phyloP scores from a whole-genome alignment of 2,329 filamentous ascomycete species.

The Drechslerella dactyloides region DNA sequence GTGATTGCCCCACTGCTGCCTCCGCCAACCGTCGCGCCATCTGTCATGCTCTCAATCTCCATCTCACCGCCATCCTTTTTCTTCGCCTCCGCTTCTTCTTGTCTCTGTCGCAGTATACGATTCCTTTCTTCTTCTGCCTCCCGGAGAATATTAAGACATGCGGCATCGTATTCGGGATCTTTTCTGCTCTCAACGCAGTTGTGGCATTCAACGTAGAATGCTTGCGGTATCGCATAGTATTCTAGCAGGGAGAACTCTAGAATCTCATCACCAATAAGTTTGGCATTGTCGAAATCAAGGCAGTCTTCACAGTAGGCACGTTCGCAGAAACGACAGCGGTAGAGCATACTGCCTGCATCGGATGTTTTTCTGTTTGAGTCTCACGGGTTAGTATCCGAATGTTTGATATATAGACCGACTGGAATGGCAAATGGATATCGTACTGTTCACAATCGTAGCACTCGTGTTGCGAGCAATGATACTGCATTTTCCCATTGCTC shows the following conservation, averaged over 20 bases:
- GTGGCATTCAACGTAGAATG: conserved; percentile 47
- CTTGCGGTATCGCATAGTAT: conserved; percentile 54
- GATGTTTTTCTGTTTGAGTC: conserved; percentile 46
- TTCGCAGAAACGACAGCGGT: conserved; percentile 65
- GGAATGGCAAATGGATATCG: conserved; percentile 55
- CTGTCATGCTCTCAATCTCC: conserved; percentile 50
- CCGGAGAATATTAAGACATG: conserved; percentile 40
- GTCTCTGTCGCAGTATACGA: conserved; percentile 14
- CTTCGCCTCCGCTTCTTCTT: conserved; percentile 20
- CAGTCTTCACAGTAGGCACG: conserved; percentile 67
- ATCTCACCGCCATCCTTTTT: conserved; percentile 40
- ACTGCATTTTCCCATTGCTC: conserved; percentile 57
- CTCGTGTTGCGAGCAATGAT: conserved; percentile 65
- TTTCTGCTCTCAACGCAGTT: conserved; percentile 43
- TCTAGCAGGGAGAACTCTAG: conserved; percentile 64
- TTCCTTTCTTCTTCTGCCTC: conserved; percentile 39
- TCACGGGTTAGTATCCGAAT: background rate
- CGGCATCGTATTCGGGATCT: conserved; percentile 41
- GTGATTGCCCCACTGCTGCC: conserved; percentile 45
- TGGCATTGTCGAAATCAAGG: conserved; percentile 63
- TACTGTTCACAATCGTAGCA: conserved; percentile 65
- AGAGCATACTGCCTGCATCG: conserved; percentile 59
- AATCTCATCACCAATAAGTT: conserved; percentile 63
- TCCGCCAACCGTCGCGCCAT: conserved; percentile 33
- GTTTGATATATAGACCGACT: no score